Percentiles rank a stretch among this genome's conserved stretches.
Evolutionary conservation across 2,329 filamentous ascomycete species (phyloP).

Genomic region (Biscogniauxia sp.): DNA sequence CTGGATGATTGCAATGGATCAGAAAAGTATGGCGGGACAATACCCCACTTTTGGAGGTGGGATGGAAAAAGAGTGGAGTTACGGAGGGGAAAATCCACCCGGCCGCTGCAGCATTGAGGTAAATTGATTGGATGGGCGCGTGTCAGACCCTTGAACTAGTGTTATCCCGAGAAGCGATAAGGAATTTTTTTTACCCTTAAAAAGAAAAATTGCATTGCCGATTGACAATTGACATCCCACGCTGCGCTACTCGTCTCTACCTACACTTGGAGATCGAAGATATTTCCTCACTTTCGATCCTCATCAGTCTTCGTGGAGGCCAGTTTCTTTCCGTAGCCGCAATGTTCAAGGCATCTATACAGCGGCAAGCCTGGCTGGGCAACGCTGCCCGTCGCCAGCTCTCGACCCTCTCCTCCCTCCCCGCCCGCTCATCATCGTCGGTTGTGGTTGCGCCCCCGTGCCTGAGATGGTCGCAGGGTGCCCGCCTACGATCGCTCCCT

Average conservation of each 20-base stretch:
- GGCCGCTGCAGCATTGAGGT: neutral
- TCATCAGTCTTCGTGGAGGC: constrained; percentile 7
- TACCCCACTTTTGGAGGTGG: neutral
- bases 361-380: constrained; percentile 31
- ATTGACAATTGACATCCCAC: constrained; percentile 12
- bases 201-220: neutral
- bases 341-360: constrained; percentile 30
- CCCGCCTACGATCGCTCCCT: constrained; percentile 10
- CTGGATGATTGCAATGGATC: too few relatives aligned
- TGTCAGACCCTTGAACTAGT: neutral
- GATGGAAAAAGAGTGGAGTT: neutral
- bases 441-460: constrained; percentile 6
- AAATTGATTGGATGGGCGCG: neutral
- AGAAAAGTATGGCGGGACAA: neutral
- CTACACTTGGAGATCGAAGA: constrained; percentile 8
- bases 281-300: constrained; percentile 6
- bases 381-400: constrained; percentile 26
- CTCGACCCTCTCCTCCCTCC: constrained; percentile 13
- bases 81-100: neutral
- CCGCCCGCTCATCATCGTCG: constrained; percentile 12
- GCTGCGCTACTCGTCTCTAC: constrained; percentile 6
- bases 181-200: neutral
- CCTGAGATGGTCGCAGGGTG: constrained; percentile 13
- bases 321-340: constrained; percentile 4
- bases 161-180: neutral